Evolutionary conservation across 148 eudicot genomes (phyloP).

Genomic region (Linanthus parryae): DNA sequence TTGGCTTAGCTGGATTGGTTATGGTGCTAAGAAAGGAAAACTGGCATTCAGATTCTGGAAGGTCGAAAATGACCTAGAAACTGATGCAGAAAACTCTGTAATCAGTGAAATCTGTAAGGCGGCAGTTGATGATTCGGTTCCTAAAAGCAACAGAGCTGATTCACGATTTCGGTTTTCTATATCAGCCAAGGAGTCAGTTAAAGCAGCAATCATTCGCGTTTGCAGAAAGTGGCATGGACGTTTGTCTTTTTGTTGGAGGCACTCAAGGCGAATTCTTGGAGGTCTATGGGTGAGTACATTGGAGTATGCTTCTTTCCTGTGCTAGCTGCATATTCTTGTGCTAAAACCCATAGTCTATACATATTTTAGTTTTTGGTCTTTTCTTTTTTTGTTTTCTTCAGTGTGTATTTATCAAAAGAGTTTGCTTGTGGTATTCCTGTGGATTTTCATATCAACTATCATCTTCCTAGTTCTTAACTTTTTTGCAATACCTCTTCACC

Average conservation of each 20-base stretch:
- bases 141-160: constrained; percentile 50
- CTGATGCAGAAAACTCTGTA: constrained; percentile 35
- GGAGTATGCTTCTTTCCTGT: too few relatives aligned
- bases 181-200: constrained; percentile 64
- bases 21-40: constrained; percentile 52
- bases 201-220: constrained; percentile 46
- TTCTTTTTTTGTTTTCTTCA: too few relatives aligned
- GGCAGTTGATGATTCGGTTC: constrained; percentile 25
- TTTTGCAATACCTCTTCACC: too few relatives aligned
- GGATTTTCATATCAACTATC: too few relatives aligned
- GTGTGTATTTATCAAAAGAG: too few relatives aligned
- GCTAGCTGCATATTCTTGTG: too few relatives aligned
- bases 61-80: constrained; percentile 45
- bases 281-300: constrained; percentile 86
- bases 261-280: constrained; percentile 50
- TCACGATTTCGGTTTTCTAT: constrained; percentile 43
- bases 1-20: constrained; percentile 68
- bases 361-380: too few relatives aligned
- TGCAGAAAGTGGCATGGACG: constrained; percentile 82
- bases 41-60: constrained; percentile 54
- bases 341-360: too few relatives aligned
- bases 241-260: constrained; percentile 67
- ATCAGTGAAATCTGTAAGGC: constrained; percentile 36
- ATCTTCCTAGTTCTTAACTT: too few relatives aligned
- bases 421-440: too few relatives aligned